Evolutionary conservation across 441 rosid species (phyloP).

Genomic region (Brassica balearica): DNA sequence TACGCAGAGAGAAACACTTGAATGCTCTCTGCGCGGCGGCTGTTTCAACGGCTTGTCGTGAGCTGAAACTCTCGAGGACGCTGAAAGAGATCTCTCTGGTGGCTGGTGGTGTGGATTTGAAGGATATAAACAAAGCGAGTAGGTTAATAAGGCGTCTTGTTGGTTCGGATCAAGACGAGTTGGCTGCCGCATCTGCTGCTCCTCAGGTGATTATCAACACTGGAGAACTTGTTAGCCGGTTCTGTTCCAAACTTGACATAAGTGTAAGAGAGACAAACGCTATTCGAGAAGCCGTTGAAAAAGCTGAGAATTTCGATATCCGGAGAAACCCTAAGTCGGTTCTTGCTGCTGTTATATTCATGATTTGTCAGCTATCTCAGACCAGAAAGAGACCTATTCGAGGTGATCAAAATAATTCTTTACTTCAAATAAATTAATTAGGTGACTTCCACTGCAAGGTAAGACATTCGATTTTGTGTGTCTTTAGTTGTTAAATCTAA

Average conservation of each 20-base stretch:
- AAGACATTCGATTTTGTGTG: not conserved
- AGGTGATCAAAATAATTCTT: conserved; percentile 10
- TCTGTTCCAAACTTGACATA: conserved; percentile 27
- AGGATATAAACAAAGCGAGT: conserved; percentile 10
- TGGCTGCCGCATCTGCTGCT: not conserved
- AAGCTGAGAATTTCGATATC: conserved; percentile 21
- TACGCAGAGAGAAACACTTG: conserved; percentile 4
- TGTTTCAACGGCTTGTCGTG: conserved; percentile 39
- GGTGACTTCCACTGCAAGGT: not conserved
- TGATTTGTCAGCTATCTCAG: conserved; percentile 25
- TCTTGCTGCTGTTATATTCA: conserved; percentile 35
- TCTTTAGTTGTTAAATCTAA: not conserved
- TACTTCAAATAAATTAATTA: not conserved
- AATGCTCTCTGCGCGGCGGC: conserved; percentile 30
- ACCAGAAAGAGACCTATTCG: not conserved
- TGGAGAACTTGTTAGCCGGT: conserved; percentile 25
- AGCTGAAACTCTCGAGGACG: conserved; percentile 20
- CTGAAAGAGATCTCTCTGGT: conserved; percentile 30
- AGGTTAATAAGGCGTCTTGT: conserved; percentile 11
- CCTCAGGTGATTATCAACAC: conserved; percentile 24
- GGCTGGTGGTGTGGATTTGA: not conserved
- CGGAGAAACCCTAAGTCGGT: conserved; percentile 36
- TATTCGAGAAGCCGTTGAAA: conserved; percentile 14
- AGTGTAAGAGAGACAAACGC: conserved; percentile 1
- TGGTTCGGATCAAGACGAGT: not conserved